Percentiles rank a stretch among this genome's conserved stretches.
phyloP scores from a whole-genome alignment of 2,329 filamentous ascomycete genomes.

The Drechslerella dactyloides region DNA sequence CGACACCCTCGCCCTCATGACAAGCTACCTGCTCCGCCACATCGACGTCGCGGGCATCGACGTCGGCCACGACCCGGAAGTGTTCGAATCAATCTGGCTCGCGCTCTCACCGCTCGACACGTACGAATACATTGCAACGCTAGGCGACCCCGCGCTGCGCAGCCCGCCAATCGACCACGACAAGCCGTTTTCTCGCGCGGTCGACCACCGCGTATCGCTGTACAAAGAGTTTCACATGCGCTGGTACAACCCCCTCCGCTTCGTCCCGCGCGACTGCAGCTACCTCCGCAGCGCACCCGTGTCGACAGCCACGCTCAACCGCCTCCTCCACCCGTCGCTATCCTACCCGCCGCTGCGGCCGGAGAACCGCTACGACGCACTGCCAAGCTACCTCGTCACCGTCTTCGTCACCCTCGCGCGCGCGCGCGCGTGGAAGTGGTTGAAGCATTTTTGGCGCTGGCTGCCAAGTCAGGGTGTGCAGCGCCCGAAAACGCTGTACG shows the following conservation, averaged over 20 bases:
- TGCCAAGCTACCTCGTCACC: constrained; percentile 42
- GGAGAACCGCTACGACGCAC: constrained; percentile 15
- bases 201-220: constrained; percentile 33
- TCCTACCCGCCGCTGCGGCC: constrained; percentile 22
- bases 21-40: constrained; percentile 25
- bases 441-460: constrained; percentile 50
- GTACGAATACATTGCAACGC: constrained; percentile 24
- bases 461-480: constrained; percentile 44
- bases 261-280: constrained; percentile 26
- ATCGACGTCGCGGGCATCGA: constrained; percentile 44
- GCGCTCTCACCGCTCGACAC: constrained; percentile 39
- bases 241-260: constrained; percentile 40
- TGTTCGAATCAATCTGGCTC: constrained; percentile 43
- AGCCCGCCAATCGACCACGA: constrained; percentile 4
- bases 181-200: constrained; percentile 32
- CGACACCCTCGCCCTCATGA: constrained; percentile 31
- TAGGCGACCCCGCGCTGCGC: constrained; percentile 16
- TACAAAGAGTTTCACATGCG: constrained; percentile 29
- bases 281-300: constrained; percentile 18
- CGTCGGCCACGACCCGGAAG: constrained; percentile 39
- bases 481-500: constrained; percentile 49
- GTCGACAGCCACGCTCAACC: constrained; percentile 13
- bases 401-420: constrained; percentile 38
- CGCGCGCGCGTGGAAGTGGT: constrained; percentile 11
- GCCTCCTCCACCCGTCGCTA: constrained; percentile 20